A percentile compares a stretch with the other conserved stretches of the same genome.
These are phyloP conservation scores for Ogataea hybrid DNA, from an alignment of 1,139 yeast species.

Conservation along the genomic window DNA sequence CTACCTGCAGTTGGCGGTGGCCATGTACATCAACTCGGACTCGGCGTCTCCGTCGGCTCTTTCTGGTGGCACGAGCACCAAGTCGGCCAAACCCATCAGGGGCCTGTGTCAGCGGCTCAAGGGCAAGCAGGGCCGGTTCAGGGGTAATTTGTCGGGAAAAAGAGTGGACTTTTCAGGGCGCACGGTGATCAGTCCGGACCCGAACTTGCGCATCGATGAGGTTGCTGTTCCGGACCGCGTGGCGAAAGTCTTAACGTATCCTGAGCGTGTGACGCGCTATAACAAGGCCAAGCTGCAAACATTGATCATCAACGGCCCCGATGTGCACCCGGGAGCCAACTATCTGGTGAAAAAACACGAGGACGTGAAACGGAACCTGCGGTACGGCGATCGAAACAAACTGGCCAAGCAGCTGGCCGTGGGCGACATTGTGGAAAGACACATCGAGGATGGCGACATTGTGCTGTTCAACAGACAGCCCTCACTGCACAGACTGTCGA, in stretches of 20 bases:
- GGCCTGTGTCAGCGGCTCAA: conserved; percentile 96
- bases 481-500: conserved; percentile 90
- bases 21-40: conserved; percentile 96
- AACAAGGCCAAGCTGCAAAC: conserved; percentile 74
- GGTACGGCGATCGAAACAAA: conserved; percentile 82
- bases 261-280: conserved; percentile 90
- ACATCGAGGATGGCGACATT: conserved; percentile 94
- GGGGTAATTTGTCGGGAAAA: conserved; percentile 97
- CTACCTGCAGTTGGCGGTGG: conserved; percentile 88
- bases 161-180: conserved; percentile 98
- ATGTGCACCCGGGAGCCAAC: conserved; percentile 94
- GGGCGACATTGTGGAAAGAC: conserved; percentile 98
- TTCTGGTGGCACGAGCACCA: conserved; percentile 61
- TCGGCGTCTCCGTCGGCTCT: conserved; percentile 80
- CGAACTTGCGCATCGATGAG: conserved; percentile 89
- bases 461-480: conserved; percentile 98
- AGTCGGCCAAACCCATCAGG: conserved; percentile 78
- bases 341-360: conserved; percentile 82
- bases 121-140: conserved; percentile 98
- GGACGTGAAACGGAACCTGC: conserved; percentile 78
- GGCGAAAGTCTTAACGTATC: conserved; percentile 93
- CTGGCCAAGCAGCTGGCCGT: conserved; percentile 73
- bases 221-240: conserved; percentile 98
- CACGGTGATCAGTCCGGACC: conserved; percentile 99
- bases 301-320: conserved; percentile 81